Percentiles rank a stretch among this genome's conserved stretches.
Conservation (phyloP, 2,329 filamentous ascomycete genomes). For the Colletotrichum plurivorum region DNA sequence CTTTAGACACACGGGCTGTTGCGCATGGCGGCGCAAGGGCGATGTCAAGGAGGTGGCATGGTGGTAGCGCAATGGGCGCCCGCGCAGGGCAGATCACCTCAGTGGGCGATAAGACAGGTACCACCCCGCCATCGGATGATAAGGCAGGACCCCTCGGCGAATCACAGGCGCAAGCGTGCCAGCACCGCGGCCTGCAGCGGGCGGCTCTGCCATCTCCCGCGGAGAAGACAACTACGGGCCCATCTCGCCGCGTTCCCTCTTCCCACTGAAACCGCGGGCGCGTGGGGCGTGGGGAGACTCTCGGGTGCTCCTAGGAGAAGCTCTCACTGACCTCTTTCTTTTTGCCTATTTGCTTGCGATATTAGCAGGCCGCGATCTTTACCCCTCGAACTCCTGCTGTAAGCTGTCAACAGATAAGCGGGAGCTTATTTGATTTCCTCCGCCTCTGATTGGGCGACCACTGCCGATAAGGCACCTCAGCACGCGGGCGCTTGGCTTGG, state of each 20-base stretch:
- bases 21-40: neutral
- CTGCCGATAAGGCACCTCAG: neutral
- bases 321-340: neutral
- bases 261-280: slow-evolving; percentile 13
- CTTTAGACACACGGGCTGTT: neutral
- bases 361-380: neutral
- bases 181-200: slow-evolving; percentile 22
- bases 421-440: slow-evolving; percentile 21
- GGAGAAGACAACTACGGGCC: slow-evolving; percentile 27
- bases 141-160: slow-evolving; percentile 8
- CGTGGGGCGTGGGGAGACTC: slow-evolving; percentile 24
- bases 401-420: slow-evolving; percentile 21
- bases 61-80: neutral
- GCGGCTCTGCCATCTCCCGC: slow-evolving; percentile 35
- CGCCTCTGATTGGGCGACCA: slow-evolving; percentile 17
- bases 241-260: slow-evolving; percentile 1
- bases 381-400: neutral
- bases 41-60: neutral
- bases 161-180: slow-evolving; percentile 11
- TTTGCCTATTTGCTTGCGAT: neutral
- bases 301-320: slow-evolving; percentile 32
- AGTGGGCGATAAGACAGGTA: slow-evolving; percentile 15
- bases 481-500: no score
- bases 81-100: no score
- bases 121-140: slow-evolving; percentile 33